These are phyloP conservation scores for Hypoxylon sp. DNA, from an alignment of 2,329 filamentous ascomycete species.

Conservation along the genomic window DNA sequence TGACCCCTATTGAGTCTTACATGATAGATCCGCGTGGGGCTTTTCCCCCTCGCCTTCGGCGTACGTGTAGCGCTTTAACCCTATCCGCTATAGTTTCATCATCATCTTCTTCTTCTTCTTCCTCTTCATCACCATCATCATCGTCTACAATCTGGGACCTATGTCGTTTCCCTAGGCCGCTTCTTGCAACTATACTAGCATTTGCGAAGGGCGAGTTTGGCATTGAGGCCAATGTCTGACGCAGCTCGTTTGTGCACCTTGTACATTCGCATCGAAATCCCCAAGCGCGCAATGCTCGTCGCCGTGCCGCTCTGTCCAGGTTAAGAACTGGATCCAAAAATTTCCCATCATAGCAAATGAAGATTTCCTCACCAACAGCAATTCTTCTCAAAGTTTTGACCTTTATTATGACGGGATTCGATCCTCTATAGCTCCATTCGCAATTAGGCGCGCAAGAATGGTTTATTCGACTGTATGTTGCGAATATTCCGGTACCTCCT, in stretches of 20 bases:
- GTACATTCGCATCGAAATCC: neutral
- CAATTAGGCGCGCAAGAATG: constrained; percentile 5
- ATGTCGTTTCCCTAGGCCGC: too few relatives aligned
- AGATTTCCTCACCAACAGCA: constrained; percentile 1
- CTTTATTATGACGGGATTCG: neutral
- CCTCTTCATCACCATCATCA: neutral
- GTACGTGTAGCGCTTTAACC: neutral
- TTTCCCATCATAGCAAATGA: neutral
- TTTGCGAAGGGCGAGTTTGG: too few relatives aligned
- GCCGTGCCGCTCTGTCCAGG: neutral
- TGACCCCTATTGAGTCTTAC: neutral
- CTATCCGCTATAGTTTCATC: neutral
- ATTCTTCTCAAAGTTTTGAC: neutral
- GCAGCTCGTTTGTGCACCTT: neutral
- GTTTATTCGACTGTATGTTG: neutral
- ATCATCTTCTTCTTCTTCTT: neutral
- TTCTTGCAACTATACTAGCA: too few relatives aligned
- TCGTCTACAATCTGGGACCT: too few relatives aligned
- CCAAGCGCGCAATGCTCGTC: neutral
- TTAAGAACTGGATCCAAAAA: neutral
- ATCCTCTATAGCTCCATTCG: neutral
- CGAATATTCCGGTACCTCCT: neutral
- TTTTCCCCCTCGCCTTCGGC: neutral
- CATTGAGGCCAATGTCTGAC: neutral
- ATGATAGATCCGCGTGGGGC: too few relatives aligned